Conservation (phyloP, 352 stramenopile genomes). For the Globisporangium spinosum region DNA sequence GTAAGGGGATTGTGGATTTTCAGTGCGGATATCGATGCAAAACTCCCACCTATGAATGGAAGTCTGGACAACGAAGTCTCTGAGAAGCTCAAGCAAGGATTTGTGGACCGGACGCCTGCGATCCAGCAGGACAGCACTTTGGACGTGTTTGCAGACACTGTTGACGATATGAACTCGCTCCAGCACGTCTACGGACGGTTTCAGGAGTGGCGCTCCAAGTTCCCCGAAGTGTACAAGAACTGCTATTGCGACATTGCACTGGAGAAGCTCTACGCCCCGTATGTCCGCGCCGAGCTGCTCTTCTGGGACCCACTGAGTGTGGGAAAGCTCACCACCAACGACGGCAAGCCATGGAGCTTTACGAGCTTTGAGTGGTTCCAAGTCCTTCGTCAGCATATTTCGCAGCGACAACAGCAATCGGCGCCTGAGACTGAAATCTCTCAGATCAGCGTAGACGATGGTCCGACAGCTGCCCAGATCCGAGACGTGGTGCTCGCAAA, state of each 20-base stretch:
- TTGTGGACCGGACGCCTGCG: conserved; percentile 20
- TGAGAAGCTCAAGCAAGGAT: conserved; percentile 21
- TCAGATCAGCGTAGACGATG: conserved; percentile 15
- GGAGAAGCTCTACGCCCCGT: conserved; percentile 59
- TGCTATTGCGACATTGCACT: conserved; percentile 57
- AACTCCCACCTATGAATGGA: background rate
- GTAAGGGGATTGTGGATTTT: conserved; percentile 9
- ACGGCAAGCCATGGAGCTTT: conserved; percentile 25
- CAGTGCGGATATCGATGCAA: background rate
- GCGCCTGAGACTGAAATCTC: background rate
- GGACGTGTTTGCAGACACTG: conserved; percentile 55
- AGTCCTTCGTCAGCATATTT: conserved; percentile 35
- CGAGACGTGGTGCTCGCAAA: conserved; percentile 54
- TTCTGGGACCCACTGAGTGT: conserved; percentile 59
- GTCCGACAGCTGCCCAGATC: conserved; percentile 37
- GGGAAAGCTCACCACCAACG: background rate
- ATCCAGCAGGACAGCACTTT: conserved; percentile 6
- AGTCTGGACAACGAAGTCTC: background rate
- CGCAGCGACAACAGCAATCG: background rate
- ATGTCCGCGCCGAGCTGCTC: conserved; percentile 59
- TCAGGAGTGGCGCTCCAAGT: conserved; percentile 68
- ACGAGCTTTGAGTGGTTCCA: conserved; percentile 54
- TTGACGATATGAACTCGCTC: conserved; percentile 70
- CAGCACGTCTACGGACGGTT: conserved; percentile 57
- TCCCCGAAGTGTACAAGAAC: conserved; percentile 63